Percentiles rank a stretch among this genome's conserved stretches.
These are phyloP conservation scores for Neurospora tetrasperma DNA, from an alignment of 495 filamentous ascomycete species.

Conservation along the genomic window DNA sequence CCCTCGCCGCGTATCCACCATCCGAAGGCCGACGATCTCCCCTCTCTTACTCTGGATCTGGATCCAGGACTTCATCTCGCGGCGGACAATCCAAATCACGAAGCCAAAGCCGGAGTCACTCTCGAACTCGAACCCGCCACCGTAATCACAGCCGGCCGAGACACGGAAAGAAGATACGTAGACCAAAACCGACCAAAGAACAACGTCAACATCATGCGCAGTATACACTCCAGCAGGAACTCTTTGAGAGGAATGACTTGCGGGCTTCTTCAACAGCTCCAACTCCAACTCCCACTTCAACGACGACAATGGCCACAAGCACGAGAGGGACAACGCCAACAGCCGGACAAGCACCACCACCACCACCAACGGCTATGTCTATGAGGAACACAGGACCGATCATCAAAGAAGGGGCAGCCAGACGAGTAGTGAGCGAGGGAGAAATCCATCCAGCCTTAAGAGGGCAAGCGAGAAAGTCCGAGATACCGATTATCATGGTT, in stretches of 20 bases:
- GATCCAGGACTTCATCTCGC: background rate
- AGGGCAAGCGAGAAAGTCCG: background rate
- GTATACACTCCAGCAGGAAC: conserved; percentile 20
- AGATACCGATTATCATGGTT: background rate
- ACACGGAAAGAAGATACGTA: background rate
- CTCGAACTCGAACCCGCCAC: background rate
- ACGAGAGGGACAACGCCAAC: background rate
- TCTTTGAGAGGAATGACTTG: conserved; percentile 14
- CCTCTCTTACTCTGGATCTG: background rate
- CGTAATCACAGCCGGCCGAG: background rate
- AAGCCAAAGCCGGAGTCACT: background rate
- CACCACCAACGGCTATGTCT: background rate
- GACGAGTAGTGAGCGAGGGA: background rate
- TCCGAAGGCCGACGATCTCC: background rate
- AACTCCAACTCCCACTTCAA: background rate
- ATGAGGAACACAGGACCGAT: background rate
- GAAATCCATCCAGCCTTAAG: background rate
- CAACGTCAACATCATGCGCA: conserved; percentile 21
- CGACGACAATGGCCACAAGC: too few species aligned
- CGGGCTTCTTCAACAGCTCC: background rate
- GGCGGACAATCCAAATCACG: background rate
- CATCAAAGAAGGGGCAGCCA: background rate
- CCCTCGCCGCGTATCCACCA: background rate
- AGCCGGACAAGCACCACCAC: background rate
- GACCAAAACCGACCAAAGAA: conserved; percentile 5